These are phyloP conservation scores for Setomelanomma holmii DNA, from an alignment of 2,329 filamentous ascomycete species.

Conservation along the genomic window DNA sequence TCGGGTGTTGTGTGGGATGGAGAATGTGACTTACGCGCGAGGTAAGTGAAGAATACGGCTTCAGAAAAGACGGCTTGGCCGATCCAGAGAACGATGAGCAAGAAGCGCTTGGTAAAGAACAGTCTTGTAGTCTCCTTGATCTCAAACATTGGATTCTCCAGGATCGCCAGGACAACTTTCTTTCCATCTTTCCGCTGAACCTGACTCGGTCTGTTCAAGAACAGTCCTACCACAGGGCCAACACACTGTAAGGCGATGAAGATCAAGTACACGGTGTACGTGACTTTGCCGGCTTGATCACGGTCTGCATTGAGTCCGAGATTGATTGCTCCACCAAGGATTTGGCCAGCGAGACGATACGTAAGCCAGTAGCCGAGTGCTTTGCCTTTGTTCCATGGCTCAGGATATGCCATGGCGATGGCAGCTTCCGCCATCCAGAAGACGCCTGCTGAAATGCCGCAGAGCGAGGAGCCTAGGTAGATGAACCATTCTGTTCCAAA, in stretches of 20 bases:
- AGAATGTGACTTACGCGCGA: slow-evolving; percentile 50
- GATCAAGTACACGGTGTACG: slow-evolving; percentile 71
- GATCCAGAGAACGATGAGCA: slow-evolving; percentile 72
- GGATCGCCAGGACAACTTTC: slow-evolving; percentile 66
- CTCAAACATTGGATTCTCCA: slow-evolving; percentile 64
- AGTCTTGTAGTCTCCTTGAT: slow-evolving; percentile 65
- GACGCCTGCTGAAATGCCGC: slow-evolving; percentile 73
- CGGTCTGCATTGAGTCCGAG: slow-evolving; percentile 68
- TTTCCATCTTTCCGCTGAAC: slow-evolving; percentile 72
- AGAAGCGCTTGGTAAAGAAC: slow-evolving; percentile 67
- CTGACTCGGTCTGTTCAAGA: slow-evolving; percentile 66
- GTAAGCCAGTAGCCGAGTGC: slow-evolving; percentile 72
- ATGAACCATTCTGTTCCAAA: slow-evolving; percentile 74
- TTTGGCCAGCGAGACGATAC: slow-evolving; percentile 68
- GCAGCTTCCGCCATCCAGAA: slow-evolving; percentile 81
- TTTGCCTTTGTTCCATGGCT: slow-evolving; percentile 60
- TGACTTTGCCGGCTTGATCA: slow-evolving; percentile 68
- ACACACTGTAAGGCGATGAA: slow-evolving; percentile 75
- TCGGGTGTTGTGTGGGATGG: background rate
- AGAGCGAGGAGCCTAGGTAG: slow-evolving; percentile 71
- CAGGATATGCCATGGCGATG: slow-evolving; percentile 75
- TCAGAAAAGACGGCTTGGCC: slow-evolving; percentile 75
- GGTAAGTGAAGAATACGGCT: slow-evolving; percentile 75
- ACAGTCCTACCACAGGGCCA: slow-evolving; percentile 68
- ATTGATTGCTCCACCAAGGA: slow-evolving; percentile 75